Percentiles rank a stretch among this genome's conserved stretches.
Conservation (phyloP, 108 stramenopile genomes). For the Stephanodiscus triporus region DNA sequence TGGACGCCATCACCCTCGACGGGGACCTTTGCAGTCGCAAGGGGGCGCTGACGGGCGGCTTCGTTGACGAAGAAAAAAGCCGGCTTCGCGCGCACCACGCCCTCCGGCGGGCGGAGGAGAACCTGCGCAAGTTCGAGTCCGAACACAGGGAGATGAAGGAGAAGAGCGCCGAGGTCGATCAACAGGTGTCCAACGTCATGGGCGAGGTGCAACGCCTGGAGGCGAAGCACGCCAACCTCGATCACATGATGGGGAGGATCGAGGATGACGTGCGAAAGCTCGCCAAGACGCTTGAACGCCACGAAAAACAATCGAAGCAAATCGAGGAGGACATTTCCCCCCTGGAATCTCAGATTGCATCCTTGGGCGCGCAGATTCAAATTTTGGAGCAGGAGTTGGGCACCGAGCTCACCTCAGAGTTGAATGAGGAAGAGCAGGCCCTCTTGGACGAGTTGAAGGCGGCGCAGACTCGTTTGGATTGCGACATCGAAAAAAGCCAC, state of each 20-base stretch:
- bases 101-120: conserved; percentile 56
- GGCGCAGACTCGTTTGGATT: conserved; percentile 51
- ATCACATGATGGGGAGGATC: conserved; percentile 59
- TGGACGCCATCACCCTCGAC: conserved; percentile 98
- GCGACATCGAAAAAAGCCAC: conserved; percentile 66
- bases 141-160: conserved; percentile 58
- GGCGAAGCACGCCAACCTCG: conserved; percentile 72
- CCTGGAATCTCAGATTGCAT: conserved; percentile 67
- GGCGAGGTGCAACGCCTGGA: conserved; percentile 75
- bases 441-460: conserved; percentile 60
- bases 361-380: conserved; percentile 64
- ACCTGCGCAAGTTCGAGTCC: conserved; percentile 46
- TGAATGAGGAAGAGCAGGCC: conserved; percentile 72
- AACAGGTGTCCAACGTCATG: conserved; percentile 66
- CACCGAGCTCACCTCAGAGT: conserved; percentile 65
- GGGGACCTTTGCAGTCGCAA: conserved; percentile 93
- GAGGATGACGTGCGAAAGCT: conserved; percentile 60
- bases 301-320: conserved; percentile 69
- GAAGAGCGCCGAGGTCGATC: conserved; percentile 66
- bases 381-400: conserved; percentile 87
- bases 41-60: conserved; percentile 94
- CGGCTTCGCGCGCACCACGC: conserved; percentile 67
- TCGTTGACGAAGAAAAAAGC: conserved; percentile 74
- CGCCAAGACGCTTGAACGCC: conserved; percentile 48
- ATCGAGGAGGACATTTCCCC: conserved; percentile 74